Evolutionary conservation across 1,284 basidiomycete genomes (phyloP), one percentile per base, ranked within the genome.

Genomic region (Cerrena zonata): DNA sequence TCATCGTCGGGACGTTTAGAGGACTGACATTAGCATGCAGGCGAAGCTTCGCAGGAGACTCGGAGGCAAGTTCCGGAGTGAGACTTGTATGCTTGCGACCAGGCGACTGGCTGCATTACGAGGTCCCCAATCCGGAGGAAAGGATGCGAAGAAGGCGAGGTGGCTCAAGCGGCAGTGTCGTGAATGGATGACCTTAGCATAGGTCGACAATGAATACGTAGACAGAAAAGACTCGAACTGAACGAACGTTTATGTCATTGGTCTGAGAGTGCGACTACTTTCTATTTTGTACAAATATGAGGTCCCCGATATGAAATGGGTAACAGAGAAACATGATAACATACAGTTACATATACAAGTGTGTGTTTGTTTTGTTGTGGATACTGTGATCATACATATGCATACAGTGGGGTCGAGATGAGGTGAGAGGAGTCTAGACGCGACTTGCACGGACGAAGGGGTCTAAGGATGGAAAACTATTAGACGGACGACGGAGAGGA

Each of bases 21-120:
- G n/a, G n/a, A n/a, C n/a, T 25, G 24, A 42, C 25, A 34, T 5
- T 12, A 37, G 18, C n/a, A 49, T 40, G 3, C 27, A 77, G 74
- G 60, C 60, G 26, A 68, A 71, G 54, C 61, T 70, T 19, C 72
- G 72, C 37, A 69, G 68, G 23, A 71, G 74, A 13, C 61, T 81
- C 55, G 73, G 71, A 19, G 56, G 64, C 15, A 77, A 72, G 56
- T 81, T 73, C 56, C 70, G 76, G 38, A 66, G 69, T 24, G 82
- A 86, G 58, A 72, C 72, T 15, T 86, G 83, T 56, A 73, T 78
- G 36, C 62, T 79, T 11, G 68, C 72, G 13, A 65, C 72, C 19
- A 76, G 76, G 55, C 70, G 73, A 44, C 64, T 76, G 15, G 68
- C 71, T 21, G 69, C 69, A 18, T 54, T 69, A 27, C 56, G 58